phyloP scores from a whole-genome alignment of 371 early-diverging fungal genomes.

The Lichtheimia ornata region DNA sequence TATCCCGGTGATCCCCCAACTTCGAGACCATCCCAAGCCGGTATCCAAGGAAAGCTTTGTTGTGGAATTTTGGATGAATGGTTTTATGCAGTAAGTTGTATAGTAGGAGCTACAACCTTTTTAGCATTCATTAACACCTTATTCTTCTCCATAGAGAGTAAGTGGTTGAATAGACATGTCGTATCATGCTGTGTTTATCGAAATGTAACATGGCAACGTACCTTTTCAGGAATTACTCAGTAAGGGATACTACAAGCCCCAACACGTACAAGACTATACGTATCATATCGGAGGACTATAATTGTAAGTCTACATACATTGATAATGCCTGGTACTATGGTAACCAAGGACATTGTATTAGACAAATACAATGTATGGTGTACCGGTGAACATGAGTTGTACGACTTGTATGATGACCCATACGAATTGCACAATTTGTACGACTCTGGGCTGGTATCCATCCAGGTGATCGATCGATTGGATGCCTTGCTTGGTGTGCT shows the following conservation, averaged over 20 bases:
- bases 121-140: too few relatives aligned
- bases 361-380: conserved; percentile 61
- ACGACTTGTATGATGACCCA: conserved; percentile 59
- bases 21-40: conserved; percentile 34
- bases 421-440: conserved; percentile 58
- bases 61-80: conserved; percentile 59
- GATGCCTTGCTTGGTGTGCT: conserved; percentile 62
- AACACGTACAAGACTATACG: conserved; percentile 62
- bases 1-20: conserved; percentile 47
- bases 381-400: conserved; percentile 66
- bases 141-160: too few relatives aligned
- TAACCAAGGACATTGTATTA: neutral
- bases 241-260: neutral
- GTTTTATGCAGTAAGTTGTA: too few relatives aligned
- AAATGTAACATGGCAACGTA: too few relatives aligned
- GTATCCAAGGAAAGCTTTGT: conserved; percentile 57
- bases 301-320: conserved; percentile 31
- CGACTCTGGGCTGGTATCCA: conserved; percentile 1
- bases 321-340: neutral
- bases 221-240: too few relatives aligned
- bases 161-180: too few relatives aligned
- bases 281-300: conserved; percentile 52
- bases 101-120: too few relatives aligned
- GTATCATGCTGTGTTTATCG: too few relatives aligned
- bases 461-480: conserved; percentile 47